Evolutionary conservation across 768 basidiomycete genomes (phyloP).

Genomic region (Rhizopogon sp.): DNA sequence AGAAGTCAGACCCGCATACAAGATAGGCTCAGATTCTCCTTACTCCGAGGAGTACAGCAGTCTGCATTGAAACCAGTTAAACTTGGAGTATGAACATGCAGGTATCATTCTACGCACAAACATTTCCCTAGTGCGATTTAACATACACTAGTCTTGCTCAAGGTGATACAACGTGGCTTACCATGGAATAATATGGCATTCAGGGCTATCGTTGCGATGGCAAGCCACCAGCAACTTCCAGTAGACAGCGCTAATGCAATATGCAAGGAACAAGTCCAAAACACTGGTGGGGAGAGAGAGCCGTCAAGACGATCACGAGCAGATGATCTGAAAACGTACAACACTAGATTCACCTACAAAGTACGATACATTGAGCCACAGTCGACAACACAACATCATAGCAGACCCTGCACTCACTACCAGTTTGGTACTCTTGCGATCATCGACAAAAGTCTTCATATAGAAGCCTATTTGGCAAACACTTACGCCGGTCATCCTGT

Average conservation of each 20-base stretch:
- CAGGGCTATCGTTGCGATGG: neutral
- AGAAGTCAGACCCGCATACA: neutral
- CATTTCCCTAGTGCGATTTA: neutral
- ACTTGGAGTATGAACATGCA: neutral
- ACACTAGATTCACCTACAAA: neutral
- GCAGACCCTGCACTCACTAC: neutral
- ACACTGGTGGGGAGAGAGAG: neutral
- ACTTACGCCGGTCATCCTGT: neutral
- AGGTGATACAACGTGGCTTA: neutral
- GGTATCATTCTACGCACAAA: neutral
- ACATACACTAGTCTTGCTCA: neutral
- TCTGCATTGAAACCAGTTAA: neutral
- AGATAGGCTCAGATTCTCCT: neutral
- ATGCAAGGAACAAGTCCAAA: neutral
- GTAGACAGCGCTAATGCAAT: neutral
- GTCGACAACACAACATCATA: neutral
- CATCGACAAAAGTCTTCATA: neutral
- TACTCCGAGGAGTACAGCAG: neutral
- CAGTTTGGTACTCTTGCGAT: neutral
- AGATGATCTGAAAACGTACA: neutral
- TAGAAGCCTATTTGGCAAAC: neutral
- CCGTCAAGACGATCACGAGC: neutral
- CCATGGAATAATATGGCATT: neutral
- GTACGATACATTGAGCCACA: neutral
- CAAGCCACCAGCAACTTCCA: neutral